Evolutionary conservation across 2,329 filamentous ascomycete genomes (phyloP).

Genomic region (Botrytis fragariae): DNA sequence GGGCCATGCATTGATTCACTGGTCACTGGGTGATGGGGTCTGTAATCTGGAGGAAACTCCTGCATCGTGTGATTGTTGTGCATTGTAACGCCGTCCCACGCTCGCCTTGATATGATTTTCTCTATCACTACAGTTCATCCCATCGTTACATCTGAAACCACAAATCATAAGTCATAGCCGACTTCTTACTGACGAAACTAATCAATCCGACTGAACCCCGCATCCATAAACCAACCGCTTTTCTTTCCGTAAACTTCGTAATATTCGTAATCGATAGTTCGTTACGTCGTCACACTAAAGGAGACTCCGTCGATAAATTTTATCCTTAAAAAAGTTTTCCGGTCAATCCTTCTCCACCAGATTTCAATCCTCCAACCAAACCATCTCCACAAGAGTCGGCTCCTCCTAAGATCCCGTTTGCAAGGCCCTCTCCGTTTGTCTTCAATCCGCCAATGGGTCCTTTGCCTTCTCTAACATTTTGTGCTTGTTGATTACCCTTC

Average conservation of each 20-base stretch:
- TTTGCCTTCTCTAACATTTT: conserved; percentile 33
- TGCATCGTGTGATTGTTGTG: neutral
- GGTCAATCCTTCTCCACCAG: conserved; percentile 15
- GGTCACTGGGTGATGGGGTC: conserved; percentile 1
- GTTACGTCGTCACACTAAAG: neutral
- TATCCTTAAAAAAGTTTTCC: neutral
- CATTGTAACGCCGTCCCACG: neutral
- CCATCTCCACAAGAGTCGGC: conserved; percentile 2
- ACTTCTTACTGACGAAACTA: neutral
- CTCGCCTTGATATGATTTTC: neutral
- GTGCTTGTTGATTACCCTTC: conserved; percentile 41
- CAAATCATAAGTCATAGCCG: neutral
- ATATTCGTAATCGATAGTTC: conserved; percentile 2
- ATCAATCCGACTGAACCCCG: neutral
- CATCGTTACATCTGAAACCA: too few species aligned
- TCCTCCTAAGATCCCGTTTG: conserved; percentile 3
- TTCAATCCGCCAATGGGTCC: conserved; percentile 31
- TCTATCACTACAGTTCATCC: neutral
- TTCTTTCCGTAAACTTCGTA: conserved; percentile 1
- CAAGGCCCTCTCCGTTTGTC: conserved; percentile 17
- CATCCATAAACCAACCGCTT: neutral
- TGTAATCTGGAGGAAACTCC: neutral
- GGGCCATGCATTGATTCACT: neutral
- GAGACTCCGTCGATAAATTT: neutral
- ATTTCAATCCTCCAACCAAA: conserved; percentile 14